Evolutionary conservation across 805 yeast species (phyloP).

Genomic region (Candida anglica): DNA sequence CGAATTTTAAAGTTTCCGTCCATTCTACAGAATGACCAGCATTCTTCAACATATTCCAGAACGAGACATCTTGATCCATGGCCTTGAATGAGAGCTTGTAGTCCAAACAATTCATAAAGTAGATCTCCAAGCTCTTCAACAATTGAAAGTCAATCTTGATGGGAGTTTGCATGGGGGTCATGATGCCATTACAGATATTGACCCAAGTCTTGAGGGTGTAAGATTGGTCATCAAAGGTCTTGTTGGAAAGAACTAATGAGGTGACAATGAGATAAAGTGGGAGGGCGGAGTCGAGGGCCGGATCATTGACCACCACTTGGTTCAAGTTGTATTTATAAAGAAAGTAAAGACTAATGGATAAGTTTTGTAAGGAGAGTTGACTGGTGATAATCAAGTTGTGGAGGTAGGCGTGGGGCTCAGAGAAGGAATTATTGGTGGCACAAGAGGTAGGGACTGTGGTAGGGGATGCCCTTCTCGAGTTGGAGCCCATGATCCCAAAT

Average conservation of each 20-base stretch:
- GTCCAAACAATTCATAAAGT: slow-evolving; percentile 21
- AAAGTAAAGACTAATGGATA: slow-evolving; percentile 21
- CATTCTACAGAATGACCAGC: too few relatives aligned
- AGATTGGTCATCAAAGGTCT: slow-evolving; percentile 46
- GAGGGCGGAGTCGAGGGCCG: slow-evolving; percentile 9
- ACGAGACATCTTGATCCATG: slow-evolving; percentile 14
- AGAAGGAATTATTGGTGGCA: too few relatives aligned
- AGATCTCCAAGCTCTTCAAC: slow-evolving; percentile 24
- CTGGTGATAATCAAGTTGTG: slow-evolving; percentile 13
- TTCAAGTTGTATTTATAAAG: slow-evolving; percentile 16
- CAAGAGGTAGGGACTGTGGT: not conserved
- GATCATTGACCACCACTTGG: slow-evolving; percentile 7
- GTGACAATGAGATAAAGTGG: slow-evolving; percentile 19
- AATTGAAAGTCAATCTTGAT: slow-evolving; percentile 17
- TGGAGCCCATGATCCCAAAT: not conserved
- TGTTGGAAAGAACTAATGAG: slow-evolving; percentile 31
- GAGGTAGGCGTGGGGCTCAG: too few relatives aligned
- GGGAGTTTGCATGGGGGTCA: slow-evolving; percentile 5
- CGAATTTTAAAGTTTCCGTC: too few relatives aligned
- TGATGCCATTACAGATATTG: slow-evolving; percentile 14
- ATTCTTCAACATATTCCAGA: too few relatives aligned
- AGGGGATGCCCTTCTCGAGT: not conserved
- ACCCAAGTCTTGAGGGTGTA: slow-evolving; percentile 52
- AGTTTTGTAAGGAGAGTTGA: slow-evolving; percentile 18
- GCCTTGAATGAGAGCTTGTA: slow-evolving; percentile 22